A percentile compares a stretch with the other conserved stretches of the same genome.
These are phyloP conservation scores for Xylariaceae sp. DNA, from an alignment of 2,329 filamentous ascomycete species.

Conservation along the genomic window DNA sequence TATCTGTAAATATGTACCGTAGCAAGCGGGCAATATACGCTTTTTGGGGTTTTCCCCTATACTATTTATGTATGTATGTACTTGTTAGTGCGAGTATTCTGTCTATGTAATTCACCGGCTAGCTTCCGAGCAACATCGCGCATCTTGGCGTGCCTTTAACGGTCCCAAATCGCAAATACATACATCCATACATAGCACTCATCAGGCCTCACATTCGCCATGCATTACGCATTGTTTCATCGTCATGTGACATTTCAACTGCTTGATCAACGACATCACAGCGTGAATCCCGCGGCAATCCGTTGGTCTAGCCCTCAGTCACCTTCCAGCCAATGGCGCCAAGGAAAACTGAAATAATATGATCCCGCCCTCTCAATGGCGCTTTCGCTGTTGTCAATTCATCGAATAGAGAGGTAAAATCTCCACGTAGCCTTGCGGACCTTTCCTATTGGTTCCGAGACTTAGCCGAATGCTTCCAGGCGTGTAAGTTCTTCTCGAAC, in stretches of 20 bases:
- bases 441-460: not conserved
- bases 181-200: too few relatives aligned
- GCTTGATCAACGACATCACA: slow-evolving; percentile 9
- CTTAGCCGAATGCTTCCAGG: not conserved
- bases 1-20: too few relatives aligned
- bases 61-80: too few relatives aligned
- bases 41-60: not conserved
- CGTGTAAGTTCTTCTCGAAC: not conserved
- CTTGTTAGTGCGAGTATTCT: too few relatives aligned
- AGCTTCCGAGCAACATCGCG: not conserved
- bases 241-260: slow-evolving; percentile 28
- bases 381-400: too few relatives aligned
- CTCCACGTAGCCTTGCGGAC: not conserved
- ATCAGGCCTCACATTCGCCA: slow-evolving; percentile 7
- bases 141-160: not conserved
- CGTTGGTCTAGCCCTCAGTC: slow-evolving; percentile 8
- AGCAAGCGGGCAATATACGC: not conserved
- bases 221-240: slow-evolving; percentile 22
- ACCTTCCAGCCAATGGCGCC: slow-evolving; percentile 4
- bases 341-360: not conserved
- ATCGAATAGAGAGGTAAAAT: not conserved
- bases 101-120: not conserved
- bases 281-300: slow-evolving; percentile 1
- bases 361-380: not conserved
- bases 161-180: not conserved